Evolutionary conservation across 2,329 filamentous ascomycete genomes (phyloP), one percentile per base, ranked within the genome.

Genomic region (Fusarium graminum): DNA sequence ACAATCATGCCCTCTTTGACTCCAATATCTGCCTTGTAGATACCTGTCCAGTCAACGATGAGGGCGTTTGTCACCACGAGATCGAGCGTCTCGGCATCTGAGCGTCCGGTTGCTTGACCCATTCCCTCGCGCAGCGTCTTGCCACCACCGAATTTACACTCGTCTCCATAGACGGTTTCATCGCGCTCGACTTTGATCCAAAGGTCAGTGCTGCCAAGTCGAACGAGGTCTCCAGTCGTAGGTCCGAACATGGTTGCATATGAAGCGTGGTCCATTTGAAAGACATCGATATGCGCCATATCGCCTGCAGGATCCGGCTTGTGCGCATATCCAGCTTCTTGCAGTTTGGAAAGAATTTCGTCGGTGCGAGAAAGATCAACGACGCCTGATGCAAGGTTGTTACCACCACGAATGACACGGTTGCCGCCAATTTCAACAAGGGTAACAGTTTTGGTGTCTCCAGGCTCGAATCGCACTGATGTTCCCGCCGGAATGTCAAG

Each of bases 21-120:
- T 28, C 94, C 94, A 75, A 98, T 97, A 77, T 98, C 94, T 7
- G 94, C 94, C 81, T 98, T 98, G 83, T 92, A 96, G 74, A 98
- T 97, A 45, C 94, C 94, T 2, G 86, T 90, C 86, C 91, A 96
- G 80, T 98, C 94, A 19, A 98, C 85, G 36, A 98, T 90, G 66
- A 98, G 80, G 7, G 94, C 94, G 73, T 97, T 98, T 3, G 90
- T 92, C 60, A 98, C 88, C 25, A 97, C 92, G 44, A 94, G 86
- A 76, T 98, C 94, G 59, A 97, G 80, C 25, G 87, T 88, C 25
- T 94, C 88, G 4, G 83, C 82, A 71, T 94, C 90, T 0, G 85
- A 79, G 41, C 92, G 85, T 6, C 92, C 94, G 25, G 90, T 90
- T 7, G 93, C 92, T 80, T 97, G 94, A 4, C 94, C 94, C 94